Conservation (phyloP, 306 rosid species). For the Trifolium fragiferum region DNA sequence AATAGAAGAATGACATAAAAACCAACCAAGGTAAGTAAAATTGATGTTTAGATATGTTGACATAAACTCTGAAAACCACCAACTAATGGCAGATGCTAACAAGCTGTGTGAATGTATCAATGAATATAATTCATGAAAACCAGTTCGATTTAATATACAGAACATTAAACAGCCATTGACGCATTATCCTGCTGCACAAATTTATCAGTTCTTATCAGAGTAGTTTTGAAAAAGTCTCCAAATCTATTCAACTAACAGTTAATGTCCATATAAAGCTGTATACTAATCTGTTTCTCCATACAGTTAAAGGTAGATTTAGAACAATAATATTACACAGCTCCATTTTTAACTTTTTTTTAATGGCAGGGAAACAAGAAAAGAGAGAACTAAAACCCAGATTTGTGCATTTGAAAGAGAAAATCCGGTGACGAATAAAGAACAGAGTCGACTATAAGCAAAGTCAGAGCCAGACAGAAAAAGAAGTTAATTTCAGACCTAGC, state of each 20-base stretch:
- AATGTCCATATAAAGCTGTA: background rate
- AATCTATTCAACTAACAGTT: background rate
- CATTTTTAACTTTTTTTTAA: background rate
- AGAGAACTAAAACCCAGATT: background rate
- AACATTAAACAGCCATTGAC: background rate
- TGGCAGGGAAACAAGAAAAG: background rate
- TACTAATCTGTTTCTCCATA: background rate
- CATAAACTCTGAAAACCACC: background rate
- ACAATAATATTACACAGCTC: background rate
- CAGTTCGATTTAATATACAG: background rate
- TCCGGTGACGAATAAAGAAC: background rate
- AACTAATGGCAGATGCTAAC: constrained; percentile 7
- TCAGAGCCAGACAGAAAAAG: background rate
- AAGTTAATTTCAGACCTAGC: constrained; percentile 3
- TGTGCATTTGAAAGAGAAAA: background rate
- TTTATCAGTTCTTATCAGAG: background rate
- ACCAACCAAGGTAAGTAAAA: constrained; percentile 1
- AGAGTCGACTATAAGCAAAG: background rate
- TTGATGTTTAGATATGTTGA: background rate
- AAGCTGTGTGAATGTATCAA: background rate
- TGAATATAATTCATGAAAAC: constrained; percentile 6
- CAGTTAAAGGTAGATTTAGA: background rate
- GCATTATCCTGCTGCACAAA: background rate
- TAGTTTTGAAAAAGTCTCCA: background rate
- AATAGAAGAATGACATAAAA: background rate